Percentiles rank a stretch among this genome's conserved stretches.
Conservation (phyloP, 2,329 filamentous ascomycete species). For the Fusarium dlaminii region DNA sequence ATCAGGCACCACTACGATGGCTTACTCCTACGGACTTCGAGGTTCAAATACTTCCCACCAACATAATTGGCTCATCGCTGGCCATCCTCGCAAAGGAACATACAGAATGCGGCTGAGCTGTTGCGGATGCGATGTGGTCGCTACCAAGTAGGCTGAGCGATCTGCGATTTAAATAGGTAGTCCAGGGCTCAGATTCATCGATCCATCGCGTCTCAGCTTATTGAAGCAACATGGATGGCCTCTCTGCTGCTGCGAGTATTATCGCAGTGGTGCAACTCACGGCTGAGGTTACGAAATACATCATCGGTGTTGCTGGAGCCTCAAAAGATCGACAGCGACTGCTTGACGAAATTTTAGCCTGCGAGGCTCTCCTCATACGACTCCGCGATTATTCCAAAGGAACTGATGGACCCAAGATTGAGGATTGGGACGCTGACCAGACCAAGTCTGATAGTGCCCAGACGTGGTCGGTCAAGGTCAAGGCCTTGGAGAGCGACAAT, state of each 20-base stretch:
- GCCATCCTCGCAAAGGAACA: background rate
- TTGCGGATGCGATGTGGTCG: background rate
- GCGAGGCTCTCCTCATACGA: slow-evolving; percentile 19
- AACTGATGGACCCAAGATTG: background rate
- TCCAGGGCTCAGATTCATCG: background rate
- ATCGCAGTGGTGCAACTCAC: slow-evolving; percentile 36
- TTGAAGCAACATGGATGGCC: background rate
- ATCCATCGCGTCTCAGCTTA: background rate
- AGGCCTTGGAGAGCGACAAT: slow-evolving; percentile 28
- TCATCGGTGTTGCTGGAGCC: slow-evolving; percentile 12
- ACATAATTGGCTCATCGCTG: background rate
- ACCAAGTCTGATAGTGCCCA: background rate
- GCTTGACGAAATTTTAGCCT: slow-evolving; percentile 25
- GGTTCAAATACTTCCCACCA: background rate
- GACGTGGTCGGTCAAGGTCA: slow-evolving; percentile 33
- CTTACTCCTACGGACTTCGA: background rate
- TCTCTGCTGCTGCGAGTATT: slow-evolving; percentile 24
- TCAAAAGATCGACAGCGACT: slow-evolving; percentile 23
- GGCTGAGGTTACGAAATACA: slow-evolving; percentile 29
- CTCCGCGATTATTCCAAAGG: background rate
- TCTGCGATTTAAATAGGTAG: background rate
- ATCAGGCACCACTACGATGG: background rate
- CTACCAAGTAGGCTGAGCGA: background rate
- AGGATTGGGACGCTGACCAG: background rate
- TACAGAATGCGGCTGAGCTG: background rate